Percentiles rank a stretch among this genome's conserved stretches.
phyloP scores from a whole-genome alignment of 176 grass and related monocot genomes.

The Oropetium thomaeum region DNA sequence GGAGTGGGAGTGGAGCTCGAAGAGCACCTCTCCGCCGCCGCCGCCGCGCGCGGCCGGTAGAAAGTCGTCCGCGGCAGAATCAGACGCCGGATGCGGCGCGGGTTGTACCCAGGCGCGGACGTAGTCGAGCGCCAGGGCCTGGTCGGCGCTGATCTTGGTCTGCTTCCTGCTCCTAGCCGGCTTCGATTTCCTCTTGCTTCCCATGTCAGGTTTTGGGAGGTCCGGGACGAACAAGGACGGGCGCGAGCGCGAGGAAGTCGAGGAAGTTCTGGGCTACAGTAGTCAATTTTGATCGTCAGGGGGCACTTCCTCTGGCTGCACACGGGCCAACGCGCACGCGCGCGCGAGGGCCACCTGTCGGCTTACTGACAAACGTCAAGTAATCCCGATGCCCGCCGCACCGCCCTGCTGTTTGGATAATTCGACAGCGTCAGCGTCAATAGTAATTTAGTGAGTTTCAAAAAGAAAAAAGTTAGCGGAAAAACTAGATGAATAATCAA shows the following conservation, averaged over 20 bases:
- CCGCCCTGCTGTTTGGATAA: too few species aligned
- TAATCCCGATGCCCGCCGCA: too few species aligned
- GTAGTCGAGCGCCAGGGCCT: conserved; percentile 63
- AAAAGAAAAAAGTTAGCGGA: not conserved
- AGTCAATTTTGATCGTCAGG: too few species aligned
- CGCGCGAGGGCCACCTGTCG: too few species aligned
- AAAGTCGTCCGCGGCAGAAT: conserved; percentile 45
- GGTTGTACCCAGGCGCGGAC: conserved; percentile 63
- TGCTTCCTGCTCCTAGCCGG: conserved; percentile 52
- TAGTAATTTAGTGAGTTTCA: too few species aligned
- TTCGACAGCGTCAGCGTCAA: too few species aligned
- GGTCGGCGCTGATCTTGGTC: conserved; percentile 32
- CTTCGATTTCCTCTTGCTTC: conserved; percentile 48
- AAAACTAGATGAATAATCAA: too few species aligned
- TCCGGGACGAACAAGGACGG: not conserved
- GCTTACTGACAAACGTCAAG: too few species aligned
- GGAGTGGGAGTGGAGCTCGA: conserved; percentile 91
- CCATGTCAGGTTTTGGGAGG: conserved; percentile 43
- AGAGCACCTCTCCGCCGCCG: conserved; percentile 43
- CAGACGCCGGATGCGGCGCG: conserved; percentile 8
- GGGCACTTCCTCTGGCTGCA: too few species aligned
- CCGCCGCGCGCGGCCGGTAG: conserved; percentile 41
- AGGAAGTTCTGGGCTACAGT: too few species aligned
- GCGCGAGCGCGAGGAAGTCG: not conserved
- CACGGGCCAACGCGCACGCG: too few species aligned